Evolutionary conservation across 306 rosid species (phyloP).

Genomic region (Sophora flavescens): DNA sequence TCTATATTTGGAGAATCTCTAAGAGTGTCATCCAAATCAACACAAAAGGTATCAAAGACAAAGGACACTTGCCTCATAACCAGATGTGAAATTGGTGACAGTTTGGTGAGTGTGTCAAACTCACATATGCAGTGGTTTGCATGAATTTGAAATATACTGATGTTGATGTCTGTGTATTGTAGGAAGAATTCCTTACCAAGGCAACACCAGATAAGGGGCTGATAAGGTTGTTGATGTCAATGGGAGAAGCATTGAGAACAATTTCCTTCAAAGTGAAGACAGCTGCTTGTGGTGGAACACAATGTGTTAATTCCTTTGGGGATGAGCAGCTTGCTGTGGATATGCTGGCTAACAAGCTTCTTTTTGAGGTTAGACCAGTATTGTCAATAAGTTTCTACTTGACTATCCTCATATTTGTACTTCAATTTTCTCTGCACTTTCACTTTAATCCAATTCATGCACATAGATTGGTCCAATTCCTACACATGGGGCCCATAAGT

Average conservation of each 20-base stretch:
- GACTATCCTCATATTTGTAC: not conserved
- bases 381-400: constrained; percentile 20
- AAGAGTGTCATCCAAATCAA: constrained; percentile 67
- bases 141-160: constrained; percentile 27
- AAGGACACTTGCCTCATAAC: constrained; percentile 60
- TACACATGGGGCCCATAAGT: not conserved
- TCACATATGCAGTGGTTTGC: constrained; percentile 16
- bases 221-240: constrained; percentile 75
- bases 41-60: constrained; percentile 64
- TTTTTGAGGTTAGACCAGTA: constrained; percentile 72
- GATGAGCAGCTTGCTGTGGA: constrained; percentile 99
- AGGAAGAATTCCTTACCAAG: constrained; percentile 91
- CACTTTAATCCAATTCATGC: constrained; percentile 32
- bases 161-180: constrained; percentile 32
- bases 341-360: constrained; percentile 90
- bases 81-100: constrained; percentile 89
- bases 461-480: constrained; percentile 3
- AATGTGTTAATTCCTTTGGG: constrained; percentile 95
- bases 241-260: constrained; percentile 98
- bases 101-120: constrained; percentile 68
- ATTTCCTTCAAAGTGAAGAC: constrained; percentile 97
- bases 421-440: constrained; percentile 8
- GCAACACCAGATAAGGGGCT: constrained; percentile 92
- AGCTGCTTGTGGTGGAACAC: constrained; percentile 98
- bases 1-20: constrained; percentile 86